Conservation (phyloP, 78 protist species). For the Thecamonas trahens region DNA sequence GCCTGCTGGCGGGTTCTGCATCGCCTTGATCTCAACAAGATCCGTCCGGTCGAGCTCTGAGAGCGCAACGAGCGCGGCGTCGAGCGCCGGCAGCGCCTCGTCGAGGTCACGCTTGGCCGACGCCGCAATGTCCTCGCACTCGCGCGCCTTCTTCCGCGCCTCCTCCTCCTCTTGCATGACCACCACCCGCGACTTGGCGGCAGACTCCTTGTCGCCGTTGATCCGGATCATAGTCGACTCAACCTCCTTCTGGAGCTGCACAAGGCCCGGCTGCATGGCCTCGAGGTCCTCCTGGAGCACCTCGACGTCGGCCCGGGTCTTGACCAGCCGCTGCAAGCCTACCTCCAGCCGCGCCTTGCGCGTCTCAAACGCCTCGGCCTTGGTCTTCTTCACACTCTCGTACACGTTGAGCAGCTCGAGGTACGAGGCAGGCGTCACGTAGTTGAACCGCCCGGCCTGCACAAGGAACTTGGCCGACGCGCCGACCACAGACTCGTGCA, state of each 20-base stretch:
- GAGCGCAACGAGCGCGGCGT: constrained; percentile 52
- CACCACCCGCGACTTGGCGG: constrained; percentile 21
- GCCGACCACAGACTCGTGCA: constrained; percentile 60
- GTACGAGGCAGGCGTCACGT: constrained; percentile 73
- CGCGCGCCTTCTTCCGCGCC: constrained; percentile 48
- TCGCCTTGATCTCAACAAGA: constrained; percentile 50
- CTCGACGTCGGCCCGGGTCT: constrained; percentile 46
- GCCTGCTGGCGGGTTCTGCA: constrained; percentile 64
- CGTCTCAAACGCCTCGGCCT: not conserved
- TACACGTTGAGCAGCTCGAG: constrained; percentile 54
- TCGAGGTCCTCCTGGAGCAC: constrained; percentile 42
- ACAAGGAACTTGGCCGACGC: constrained; percentile 6
- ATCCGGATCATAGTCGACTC: constrained; percentile 50
- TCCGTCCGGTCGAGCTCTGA: constrained; percentile 46
- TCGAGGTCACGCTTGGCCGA: constrained; percentile 58
- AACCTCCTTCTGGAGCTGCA: constrained; percentile 35
- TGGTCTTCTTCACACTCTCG: constrained; percentile 3
- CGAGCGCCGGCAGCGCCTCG: constrained; percentile 82
- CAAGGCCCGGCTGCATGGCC: constrained; percentile 64
- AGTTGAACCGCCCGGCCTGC: constrained; percentile 39
- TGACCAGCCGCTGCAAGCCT: constrained; percentile 50
- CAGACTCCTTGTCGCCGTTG: constrained; percentile 45
- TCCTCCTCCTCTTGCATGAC: constrained; percentile 52
- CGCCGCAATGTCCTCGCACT: constrained; percentile 40
- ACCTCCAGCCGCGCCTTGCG: constrained; percentile 21